Base-by-base conservation (phyloP, 306 rosid species). In the Quercus agrifolia region DNA sequence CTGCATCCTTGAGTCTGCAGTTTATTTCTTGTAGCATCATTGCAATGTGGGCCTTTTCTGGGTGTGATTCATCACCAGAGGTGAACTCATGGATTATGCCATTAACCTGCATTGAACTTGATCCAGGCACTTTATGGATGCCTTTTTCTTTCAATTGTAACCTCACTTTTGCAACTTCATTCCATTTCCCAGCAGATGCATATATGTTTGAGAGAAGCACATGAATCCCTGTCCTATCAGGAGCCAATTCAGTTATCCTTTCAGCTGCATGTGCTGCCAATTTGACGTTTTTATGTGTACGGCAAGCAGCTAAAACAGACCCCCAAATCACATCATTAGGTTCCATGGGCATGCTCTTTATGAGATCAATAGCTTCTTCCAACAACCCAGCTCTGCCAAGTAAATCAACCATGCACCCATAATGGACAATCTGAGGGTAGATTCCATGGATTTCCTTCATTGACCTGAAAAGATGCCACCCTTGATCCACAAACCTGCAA, bases 351-450 rank as follows among this genome's bases (percentile, higher is more conserved):
- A 91, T 91, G 82, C 83, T 76, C 76, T 87, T 85, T 69, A 88
- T 86, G 74, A 91, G 79, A 86, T 85, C 83, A 55, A 85, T 68
- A 78, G 94, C 97, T 85, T 93, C 95, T 83, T 74, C 85, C 73
- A 93, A 69, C 75, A 84, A 69, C 31, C 94, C 93, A 15, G 90
- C 93, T 64, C 93, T 88, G 52, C 97, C 90, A 2, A 93, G 86
- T 76, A 93, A 86, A 85, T 93, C 98, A 73, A 91, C 88, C 94
- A 93, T 86, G 79, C 97, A 93, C 58, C 98, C 97, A 56, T 90
- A 91, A 73, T 91, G 98, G 55, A 90, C 83, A 69, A 88, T 86
- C 27, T 80, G 89, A 28, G 98, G 93, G 63, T 84, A 72, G 63
- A 86, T 78, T 74, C 89, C 81, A 30, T 87, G 85, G 14, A 54